A percentile compares a stretch with the other conserved stretches of the same genome.
Evolutionary conservation across 805 yeast species (phyloP).

Genomic region (Lachancea dasiensis): DNA sequence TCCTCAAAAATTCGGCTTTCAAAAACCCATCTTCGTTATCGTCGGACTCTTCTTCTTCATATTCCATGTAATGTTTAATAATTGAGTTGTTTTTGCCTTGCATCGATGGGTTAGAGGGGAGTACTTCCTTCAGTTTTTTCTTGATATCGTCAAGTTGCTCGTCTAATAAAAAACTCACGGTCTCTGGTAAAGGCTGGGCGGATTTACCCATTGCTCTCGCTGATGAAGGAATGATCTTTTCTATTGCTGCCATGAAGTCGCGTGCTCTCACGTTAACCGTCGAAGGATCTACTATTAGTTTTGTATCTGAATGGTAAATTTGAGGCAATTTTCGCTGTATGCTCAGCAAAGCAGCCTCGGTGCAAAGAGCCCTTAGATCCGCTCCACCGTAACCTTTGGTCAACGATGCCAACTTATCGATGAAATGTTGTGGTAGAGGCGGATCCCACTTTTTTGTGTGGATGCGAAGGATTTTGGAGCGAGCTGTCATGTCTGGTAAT

Average conservation of each 20-base stretch:
- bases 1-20: conserved; percentile 54
- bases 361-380: conserved; percentile 86
- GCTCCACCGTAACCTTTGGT: conserved; percentile 99
- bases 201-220: conserved; percentile 73
- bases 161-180: conserved; percentile 58
- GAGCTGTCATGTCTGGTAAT: conserved; percentile 73
- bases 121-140: conserved; percentile 43
- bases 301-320: conserved; percentile 71
- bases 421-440: conserved; percentile 50
- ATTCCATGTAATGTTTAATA: conserved; percentile 32
- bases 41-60: conserved; percentile 28
- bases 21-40: conserved; percentile 38
- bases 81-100: conserved; percentile 22
- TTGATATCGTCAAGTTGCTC: conserved; percentile 43
- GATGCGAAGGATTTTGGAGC: conserved; percentile 72
- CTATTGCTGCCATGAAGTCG: conserved; percentile 82
- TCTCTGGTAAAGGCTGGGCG: conserved; percentile 74
- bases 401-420: conserved; percentile 61
- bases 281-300: conserved; percentile 64
- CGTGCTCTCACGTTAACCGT: conserved; percentile 66
- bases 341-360: conserved; percentile 90
- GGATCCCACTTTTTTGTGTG: conserved; percentile 91
- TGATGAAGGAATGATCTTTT: conserved; percentile 86
- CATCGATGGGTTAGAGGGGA: conserved; percentile 44
- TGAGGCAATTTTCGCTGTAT: conserved; percentile 93